Evolutionary conservation across 139 green algal genomes (phyloP), one percentile per base, ranked within the genome.

Genomic region (Penium margaritaceum): DNA sequence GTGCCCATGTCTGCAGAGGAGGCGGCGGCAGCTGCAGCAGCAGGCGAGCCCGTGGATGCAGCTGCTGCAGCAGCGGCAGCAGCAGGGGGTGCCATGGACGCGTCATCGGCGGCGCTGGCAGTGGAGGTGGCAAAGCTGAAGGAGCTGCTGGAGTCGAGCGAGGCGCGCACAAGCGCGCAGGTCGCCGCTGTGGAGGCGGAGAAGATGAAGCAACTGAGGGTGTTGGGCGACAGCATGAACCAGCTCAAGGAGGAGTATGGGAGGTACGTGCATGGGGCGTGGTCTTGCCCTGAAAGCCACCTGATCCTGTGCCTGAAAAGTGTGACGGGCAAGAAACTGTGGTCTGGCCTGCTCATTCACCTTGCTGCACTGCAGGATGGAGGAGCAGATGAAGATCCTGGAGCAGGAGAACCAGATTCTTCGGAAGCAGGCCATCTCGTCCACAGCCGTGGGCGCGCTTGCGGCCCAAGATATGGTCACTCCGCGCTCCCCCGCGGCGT

Each of bases 321-420:
- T n/a, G n/a, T n/a, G n/a, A n/a, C n/a, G n/a, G n/a, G n/a, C n/a
- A n/a, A n/a, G n/a, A n/a, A n/a, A n/a, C n/a, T n/a, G n/a, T n/a
- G n/a, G n/a, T n/a, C n/a, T n/a, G n/a, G n/a, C n/a, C n/a, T n/a
- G n/a, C n/a, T n/a, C n/a, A n/a, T n/a, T n/a, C n/a, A n/a, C n/a
- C n/a, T n/a, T n/a, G n/a, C n/a, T n/a, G n/a, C n/a, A n/a, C n/a
- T 55, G 44, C 44, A 29, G 67, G 34, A 41, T 85, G 61, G 51
- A 79, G 54, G 83, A 85, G 41, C 66, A 80, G 54, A 21, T 83
- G 19, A 21, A 29, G 15, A 39, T 60, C 19, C 44, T 82, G 69
- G 70, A 73, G 41, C 60, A 77, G 72, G 68, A 84, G 54, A 80
- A 80, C 65, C 64, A 80, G 65, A 47, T 87, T 63, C 51, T 87